phyloP scores from a whole-genome alignment of 1,284 basidiomycete species.

The Ceratobasidium sp. region DNA sequence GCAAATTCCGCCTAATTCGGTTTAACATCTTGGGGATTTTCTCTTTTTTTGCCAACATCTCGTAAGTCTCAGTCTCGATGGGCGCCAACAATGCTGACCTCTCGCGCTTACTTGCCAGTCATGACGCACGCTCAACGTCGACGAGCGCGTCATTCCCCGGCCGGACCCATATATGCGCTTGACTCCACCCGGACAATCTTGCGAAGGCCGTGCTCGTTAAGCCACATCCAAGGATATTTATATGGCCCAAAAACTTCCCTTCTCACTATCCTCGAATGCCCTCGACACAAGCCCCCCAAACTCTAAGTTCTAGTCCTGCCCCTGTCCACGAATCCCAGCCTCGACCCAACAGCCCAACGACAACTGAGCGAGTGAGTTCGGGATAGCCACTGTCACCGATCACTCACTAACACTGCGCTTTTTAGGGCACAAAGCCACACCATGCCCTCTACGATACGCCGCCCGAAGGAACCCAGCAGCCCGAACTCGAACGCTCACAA shows the following conservation, averaged over 20 bases:
- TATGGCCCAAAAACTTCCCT: not conserved
- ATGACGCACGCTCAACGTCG: not conserved
- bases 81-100: not conserved
- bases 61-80: not conserved
- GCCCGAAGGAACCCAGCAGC: not conserved
- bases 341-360: not conserved
- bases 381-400: not conserved
- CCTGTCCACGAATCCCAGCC: constrained; percentile 21
- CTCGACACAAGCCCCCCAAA: not conserved
- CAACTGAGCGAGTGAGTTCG: not conserved
- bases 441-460: constrained; percentile 15
- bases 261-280: not conserved
- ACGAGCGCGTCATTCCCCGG: not conserved
- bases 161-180: not conserved
- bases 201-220: not conserved
- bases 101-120: not conserved
- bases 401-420: not conserved
- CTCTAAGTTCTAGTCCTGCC: constrained; percentile 11
- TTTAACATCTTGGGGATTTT: not conserved
- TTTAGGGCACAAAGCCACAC: not conserved
- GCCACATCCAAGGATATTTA: not conserved
- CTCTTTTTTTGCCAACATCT: no score
- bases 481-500: not conserved
- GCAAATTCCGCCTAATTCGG: not conserved
- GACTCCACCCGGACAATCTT: not conserved